Evolutionary conservation across 1,284 basidiomycete species (phyloP).

Genomic region (Ustilago esculenta): DNA sequence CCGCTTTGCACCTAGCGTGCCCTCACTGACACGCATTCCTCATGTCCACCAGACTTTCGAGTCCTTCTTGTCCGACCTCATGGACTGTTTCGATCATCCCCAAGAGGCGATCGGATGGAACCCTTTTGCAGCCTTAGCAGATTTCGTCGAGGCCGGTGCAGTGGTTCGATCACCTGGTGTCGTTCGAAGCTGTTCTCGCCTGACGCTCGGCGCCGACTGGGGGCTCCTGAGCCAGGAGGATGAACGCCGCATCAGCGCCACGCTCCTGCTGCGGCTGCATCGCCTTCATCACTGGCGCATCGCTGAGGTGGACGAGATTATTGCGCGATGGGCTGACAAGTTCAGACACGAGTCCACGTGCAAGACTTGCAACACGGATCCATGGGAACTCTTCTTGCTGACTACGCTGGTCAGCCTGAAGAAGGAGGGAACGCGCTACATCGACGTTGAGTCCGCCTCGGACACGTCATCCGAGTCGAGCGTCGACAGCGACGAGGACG

Average conservation of each 20-base stretch:
- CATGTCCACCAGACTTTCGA: conserved; percentile 21
- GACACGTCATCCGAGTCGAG: conserved; percentile 20
- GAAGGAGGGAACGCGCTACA: conserved; percentile 16
- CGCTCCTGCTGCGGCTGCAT: not conserved
- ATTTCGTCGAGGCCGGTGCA: conserved; percentile 24
- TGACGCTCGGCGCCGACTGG: conserved; percentile 24
- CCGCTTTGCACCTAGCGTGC: too few species aligned
- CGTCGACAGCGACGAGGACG: not conserved
- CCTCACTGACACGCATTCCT: too few species aligned
- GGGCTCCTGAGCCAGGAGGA: not conserved
- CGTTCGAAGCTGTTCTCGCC: conserved; percentile 15
- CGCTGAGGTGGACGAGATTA: conserved; percentile 6
- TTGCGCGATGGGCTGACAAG: conserved; percentile 15
- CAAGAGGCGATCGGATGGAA: conserved; percentile 20
- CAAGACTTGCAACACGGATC: conserved; percentile 13
- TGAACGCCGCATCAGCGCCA: conserved; percentile 6
- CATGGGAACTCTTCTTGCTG: conserved; percentile 30
- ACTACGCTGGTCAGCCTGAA: conserved; percentile 4
- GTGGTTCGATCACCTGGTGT: conserved; percentile 2
- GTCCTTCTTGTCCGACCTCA: conserved; percentile 7
- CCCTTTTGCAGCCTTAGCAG: conserved; percentile 21
- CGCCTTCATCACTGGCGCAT: conserved; percentile 6
- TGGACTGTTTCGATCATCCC: conserved; percentile 41
- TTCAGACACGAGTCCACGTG: conserved; percentile 19
- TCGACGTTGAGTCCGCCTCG: conserved; percentile 24